Evolutionary conservation across 1,284 basidiomycete genomes (phyloP), one percentile per base, ranked within the genome.

Genomic region (Ganoderma meredithae): DNA sequence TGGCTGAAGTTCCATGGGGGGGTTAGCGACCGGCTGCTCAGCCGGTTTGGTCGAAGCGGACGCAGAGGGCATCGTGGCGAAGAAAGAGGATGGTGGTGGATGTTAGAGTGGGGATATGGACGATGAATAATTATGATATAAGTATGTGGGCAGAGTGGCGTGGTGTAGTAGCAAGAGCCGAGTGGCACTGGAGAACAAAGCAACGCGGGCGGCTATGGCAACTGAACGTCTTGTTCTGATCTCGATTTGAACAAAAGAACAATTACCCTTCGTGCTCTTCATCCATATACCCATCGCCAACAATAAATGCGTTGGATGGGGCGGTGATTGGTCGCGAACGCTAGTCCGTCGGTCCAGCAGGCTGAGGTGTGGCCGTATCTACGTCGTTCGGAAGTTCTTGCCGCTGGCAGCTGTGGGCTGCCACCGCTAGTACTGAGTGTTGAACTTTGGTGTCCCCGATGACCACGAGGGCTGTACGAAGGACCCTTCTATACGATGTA

Each of bases 101-200:
- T 0, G 58, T 49, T 33, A 5, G 41, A 43, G 39, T 41, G 33
- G 63, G 43, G 7, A 39, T 39, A 39, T 1, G 3, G 65, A 44
- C 15, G 52, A 40, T 27, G 36, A 60, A 47, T 58, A 39, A 17
- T 27, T 31, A 13, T 41, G 44, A 39, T 59, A 31, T 40, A 31
- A 25, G 31, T 1, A n/a, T 22, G 7, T 17, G 55, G 33, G 19
- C 13, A 33, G 36, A 25, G 58, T 36, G 64, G 39, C 31, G 41
- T 22, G 17, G 59, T 17, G 15, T 40, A 3, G 15, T 40, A 3
- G 60, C 60, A 61, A 19, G 43, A 47, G 40, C 44, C 60, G 33
- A 52, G 60, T 62, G 61, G 61, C 40, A 60, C 3, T 10, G 31
- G 33, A 62, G 61, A 41, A 62, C 61, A 62, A 62, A 62, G 60